phyloP scores from a whole-genome alignment of 164 flowering plant species.

The Tetrastigma voinierianum region DNA sequence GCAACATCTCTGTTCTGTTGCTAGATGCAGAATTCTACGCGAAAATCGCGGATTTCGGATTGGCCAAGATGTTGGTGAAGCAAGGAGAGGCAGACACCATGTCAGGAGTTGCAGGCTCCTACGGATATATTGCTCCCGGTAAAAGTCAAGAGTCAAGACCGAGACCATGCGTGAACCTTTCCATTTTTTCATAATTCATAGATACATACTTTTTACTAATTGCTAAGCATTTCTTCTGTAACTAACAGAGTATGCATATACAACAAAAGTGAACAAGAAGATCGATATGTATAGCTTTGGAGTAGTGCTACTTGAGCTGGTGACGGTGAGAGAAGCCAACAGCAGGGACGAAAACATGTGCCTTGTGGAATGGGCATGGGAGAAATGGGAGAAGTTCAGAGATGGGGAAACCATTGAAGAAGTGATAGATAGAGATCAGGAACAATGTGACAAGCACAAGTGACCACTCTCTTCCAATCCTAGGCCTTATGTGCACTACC shows the following conservation, averaged over 20 bases:
- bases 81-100: conserved; percentile 49
- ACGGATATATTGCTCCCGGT: conserved; percentile 95
- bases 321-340: conserved; percentile 67
- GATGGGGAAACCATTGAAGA: conserved; percentile 40
- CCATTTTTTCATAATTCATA: too few species aligned
- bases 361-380: conserved; percentile 84
- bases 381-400: conserved; percentile 42
- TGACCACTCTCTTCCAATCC: conserved; percentile 52
- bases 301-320: conserved; percentile 79
- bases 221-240: neutral
- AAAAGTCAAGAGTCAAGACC: too few species aligned
- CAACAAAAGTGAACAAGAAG: conserved; percentile 69
- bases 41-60: conserved; percentile 80
- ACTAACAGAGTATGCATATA: conserved; percentile 67
- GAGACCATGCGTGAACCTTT: too few species aligned
- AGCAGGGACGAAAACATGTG: conserved; percentile 45
- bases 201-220: neutral
- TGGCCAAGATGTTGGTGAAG: conserved; percentile 63
- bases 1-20: conserved; percentile 27
- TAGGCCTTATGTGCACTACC: conserved; percentile 76
- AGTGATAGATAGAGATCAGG: conserved; percentile 52
- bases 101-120: conserved; percentile 80
- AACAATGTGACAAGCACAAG: conserved; percentile 41
- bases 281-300: conserved; percentile 88
- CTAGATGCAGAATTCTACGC: conserved; percentile 72